Conservation (phyloP, 2,329 filamentous ascomycete species). For the Aspergillus brunneoviolaceus region DNA sequence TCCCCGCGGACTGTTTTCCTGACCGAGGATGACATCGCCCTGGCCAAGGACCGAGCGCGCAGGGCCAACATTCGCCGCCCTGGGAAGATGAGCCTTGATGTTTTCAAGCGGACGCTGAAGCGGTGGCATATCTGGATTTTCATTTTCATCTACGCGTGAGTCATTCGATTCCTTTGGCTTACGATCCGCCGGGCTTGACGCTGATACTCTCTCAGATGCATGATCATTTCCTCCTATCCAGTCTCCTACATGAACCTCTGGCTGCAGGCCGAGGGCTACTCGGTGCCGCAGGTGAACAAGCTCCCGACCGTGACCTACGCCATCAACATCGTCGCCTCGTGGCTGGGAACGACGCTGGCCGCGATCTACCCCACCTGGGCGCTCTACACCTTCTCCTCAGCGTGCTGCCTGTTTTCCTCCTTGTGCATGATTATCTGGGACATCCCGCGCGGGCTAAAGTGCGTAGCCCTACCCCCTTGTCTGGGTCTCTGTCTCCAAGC, state of each 20-base stretch:
- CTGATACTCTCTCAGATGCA: constrained; percentile 32
- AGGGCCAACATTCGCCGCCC: constrained; percentile 35
- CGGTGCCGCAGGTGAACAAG: constrained; percentile 51
- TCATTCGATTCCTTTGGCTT: too few relatives aligned
- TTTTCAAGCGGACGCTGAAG: constrained; percentile 47
- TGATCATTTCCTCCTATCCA: constrained; percentile 50
- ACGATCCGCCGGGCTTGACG: too few relatives aligned
- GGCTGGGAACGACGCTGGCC: constrained; percentile 52
- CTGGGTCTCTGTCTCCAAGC: too few relatives aligned
- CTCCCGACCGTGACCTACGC: constrained; percentile 51
- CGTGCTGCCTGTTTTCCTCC: constrained; percentile 45
- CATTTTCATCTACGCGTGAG: constrained; percentile 50
- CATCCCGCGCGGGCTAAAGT: constrained; percentile 52
- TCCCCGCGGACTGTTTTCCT: constrained; percentile 43
- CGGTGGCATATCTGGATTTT: constrained; percentile 57
- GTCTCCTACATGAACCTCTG: constrained; percentile 53
- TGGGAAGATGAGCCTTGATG: constrained; percentile 43
- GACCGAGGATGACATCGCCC: constrained; percentile 34
- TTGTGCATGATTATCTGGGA: constrained; percentile 52
- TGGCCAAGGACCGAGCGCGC: constrained; percentile 36
- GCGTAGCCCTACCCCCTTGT: constrained; percentile 5
- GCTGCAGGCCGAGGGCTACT: constrained; percentile 52
- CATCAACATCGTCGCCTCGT: constrained; percentile 51
- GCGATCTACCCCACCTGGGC: constrained; percentile 53
- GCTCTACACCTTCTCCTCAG: constrained; percentile 47